These are phyloP conservation scores for Lachnellula suecica DNA, from an alignment of 2,329 filamentous ascomycete genomes.

Conservation along the genomic window DNA sequence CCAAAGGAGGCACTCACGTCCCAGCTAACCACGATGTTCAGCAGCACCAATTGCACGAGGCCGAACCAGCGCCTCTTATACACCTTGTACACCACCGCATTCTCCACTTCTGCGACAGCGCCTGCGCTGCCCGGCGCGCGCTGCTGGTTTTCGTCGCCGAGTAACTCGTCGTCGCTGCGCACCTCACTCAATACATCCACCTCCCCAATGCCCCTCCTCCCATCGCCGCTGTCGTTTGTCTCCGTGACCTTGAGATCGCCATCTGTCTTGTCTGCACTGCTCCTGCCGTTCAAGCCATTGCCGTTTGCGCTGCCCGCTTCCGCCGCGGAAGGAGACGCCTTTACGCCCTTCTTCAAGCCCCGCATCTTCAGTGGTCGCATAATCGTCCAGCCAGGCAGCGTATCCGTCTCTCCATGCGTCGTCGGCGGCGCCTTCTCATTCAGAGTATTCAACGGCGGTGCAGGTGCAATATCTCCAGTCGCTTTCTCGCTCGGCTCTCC, in stretches of 20 bases:
- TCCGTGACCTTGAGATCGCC: conserved; percentile 16
- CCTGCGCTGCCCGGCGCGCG: neutral
- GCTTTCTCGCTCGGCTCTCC: conserved; percentile 2
- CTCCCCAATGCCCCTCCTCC: conserved; percentile 14
- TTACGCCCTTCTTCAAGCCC: conserved; percentile 14
- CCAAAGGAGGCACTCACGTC: conserved; percentile 66
- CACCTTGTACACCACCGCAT: conserved; percentile 44
- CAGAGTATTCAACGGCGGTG: no score
- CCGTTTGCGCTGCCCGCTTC: conserved; percentile 5
- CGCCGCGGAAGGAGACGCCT: neutral
- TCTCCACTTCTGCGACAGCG: conserved; percentile 1
- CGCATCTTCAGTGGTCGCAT: conserved; percentile 25
- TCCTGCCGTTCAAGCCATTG: conserved; percentile 7
- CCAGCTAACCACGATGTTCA: conserved; percentile 95
- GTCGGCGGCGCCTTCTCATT: conserved; percentile 7
- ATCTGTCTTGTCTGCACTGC: conserved; percentile 9
- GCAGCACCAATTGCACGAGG: conserved; percentile 74
- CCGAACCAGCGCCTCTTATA: conserved; percentile 93
- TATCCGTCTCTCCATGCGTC: conserved; percentile 7
- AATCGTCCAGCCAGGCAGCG: conserved; percentile 27
- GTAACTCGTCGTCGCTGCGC: conserved; percentile 31
- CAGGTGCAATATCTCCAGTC: no score
- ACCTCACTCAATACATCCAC: conserved; percentile 25
- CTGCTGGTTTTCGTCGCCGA: conserved; percentile 19
- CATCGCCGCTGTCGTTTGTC: conserved; percentile 13